A percentile compares a stretch with the other conserved stretches of the same genome.
Conservation (phyloP, 495 filamentous ascomycete species). For the Aspergillus affinis region DNA sequence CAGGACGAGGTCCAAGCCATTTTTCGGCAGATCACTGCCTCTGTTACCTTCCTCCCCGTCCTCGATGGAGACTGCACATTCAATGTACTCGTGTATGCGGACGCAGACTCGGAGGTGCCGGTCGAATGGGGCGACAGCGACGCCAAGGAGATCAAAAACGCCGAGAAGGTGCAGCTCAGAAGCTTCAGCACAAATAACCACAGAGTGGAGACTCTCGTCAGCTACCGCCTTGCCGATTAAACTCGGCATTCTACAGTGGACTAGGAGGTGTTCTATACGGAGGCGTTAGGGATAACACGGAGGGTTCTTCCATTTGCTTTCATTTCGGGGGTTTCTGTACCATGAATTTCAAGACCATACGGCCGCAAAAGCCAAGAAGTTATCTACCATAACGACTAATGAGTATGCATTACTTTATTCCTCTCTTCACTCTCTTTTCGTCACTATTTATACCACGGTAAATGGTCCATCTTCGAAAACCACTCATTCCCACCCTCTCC, state of each 20-base stretch:
- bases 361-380: background rate
- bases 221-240: slow-evolving; percentile 65
- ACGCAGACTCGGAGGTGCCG: slow-evolving; percentile 93
- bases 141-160: slow-evolving; percentile 94
- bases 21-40: slow-evolving; percentile 96
- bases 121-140: slow-evolving; percentile 99
- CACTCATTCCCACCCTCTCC: slow-evolving; percentile 33
- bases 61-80: slow-evolving; percentile 93
- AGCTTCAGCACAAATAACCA: slow-evolving; percentile 96
- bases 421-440: background rate
- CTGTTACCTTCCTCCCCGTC: slow-evolving; percentile 93
- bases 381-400: slow-evolving; percentile 18
- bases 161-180: slow-evolving; percentile 90
- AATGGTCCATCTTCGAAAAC: slow-evolving; percentile 31
- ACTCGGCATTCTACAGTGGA: slow-evolving; percentile 18
- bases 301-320: slow-evolving; percentile 13
- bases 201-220: slow-evolving; percentile 89
- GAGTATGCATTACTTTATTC: slow-evolving; percentile 3
- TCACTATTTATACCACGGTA: slow-evolving; percentile 41
- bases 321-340: slow-evolving; percentile 9
- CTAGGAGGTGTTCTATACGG: slow-evolving; percentile 24
- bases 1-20: slow-evolving; percentile 93
- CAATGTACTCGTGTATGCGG: slow-evolving; percentile 97
- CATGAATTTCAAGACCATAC: background rate
- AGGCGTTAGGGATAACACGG: slow-evolving; percentile 32